Evolutionary conservation across 306 rosid species (phyloP).

Genomic region (Senna siamea): DNA sequence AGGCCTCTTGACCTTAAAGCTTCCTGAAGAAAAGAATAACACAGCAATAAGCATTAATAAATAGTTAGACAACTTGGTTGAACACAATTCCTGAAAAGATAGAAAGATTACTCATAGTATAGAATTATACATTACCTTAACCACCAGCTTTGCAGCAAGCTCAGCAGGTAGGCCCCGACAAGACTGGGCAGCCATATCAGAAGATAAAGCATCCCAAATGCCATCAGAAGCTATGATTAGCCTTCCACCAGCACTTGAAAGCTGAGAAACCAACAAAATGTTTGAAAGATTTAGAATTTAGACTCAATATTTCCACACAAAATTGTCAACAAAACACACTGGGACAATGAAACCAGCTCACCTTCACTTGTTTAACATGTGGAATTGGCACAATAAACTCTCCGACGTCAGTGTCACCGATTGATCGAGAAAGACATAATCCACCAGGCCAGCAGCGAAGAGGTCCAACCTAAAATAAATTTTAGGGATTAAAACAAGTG

Average conservation of each 20-base stretch:
- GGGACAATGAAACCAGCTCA: constrained; percentile 38
- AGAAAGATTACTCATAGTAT: constrained; percentile 11
- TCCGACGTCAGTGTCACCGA: constrained; percentile 99
- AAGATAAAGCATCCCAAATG: constrained; percentile 95
- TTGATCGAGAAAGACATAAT: constrained; percentile 95
- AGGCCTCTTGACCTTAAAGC: constrained; percentile 97
- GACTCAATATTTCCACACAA: constrained; percentile 12
- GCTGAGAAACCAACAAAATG: constrained; percentile 54
- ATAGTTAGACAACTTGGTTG: constrained; percentile 24
- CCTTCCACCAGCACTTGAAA: constrained; percentile 93
- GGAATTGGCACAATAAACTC: constrained; percentile 97
- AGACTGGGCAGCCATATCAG: constrained; percentile 83
- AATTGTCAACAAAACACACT: constrained; percentile 24
- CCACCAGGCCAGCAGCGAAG: constrained; percentile 99
- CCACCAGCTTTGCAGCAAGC: constrained; percentile 98
- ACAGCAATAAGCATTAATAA: constrained; percentile 2
- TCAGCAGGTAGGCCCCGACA: constrained; percentile 98
- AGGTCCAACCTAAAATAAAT: constrained; percentile 80
- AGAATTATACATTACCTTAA: constrained; percentile 64
- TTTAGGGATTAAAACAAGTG: constrained; percentile 24
- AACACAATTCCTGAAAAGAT: constrained; percentile 22
- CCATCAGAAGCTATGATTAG: constrained; percentile 99
- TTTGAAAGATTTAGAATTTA: constrained; percentile 30
- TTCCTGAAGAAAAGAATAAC: constrained; percentile 57
- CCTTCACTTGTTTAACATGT: constrained; percentile 99